Evolutionary conservation across 805 yeast species (phyloP).

Genomic region (Candida jianshihensis): DNA sequence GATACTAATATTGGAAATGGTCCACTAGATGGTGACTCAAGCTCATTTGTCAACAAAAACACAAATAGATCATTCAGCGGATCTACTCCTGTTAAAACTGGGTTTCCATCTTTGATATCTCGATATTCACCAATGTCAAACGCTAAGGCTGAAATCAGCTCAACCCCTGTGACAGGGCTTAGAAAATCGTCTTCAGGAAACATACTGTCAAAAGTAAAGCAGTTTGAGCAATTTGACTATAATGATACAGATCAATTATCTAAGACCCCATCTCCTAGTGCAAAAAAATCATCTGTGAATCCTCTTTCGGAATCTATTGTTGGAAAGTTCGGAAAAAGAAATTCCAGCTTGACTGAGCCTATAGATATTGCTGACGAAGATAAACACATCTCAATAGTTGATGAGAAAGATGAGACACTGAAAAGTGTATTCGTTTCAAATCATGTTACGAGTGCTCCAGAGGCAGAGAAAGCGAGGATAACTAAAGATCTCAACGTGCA

Average conservation of each 20-base stretch:
- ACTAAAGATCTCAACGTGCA: too few species aligned
- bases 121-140: conserved; percentile 12
- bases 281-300: conserved; percentile 8
- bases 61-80: conserved; percentile 1
- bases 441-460: too few species aligned
- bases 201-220: conserved; percentile 26
- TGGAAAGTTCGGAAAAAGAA: conserved; percentile 16
- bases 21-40: too few species aligned
- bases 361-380: neutral
- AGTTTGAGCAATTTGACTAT: conserved; percentile 22
- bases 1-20: conserved; percentile 1
- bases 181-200: conserved; percentile 23
- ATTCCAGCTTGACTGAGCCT: conserved; percentile 7
- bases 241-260: conserved; percentile 1
- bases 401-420: too few species aligned
- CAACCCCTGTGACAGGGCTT: conserved; percentile 7
- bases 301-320: conserved; percentile 16
- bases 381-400: too few species aligned
- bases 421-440: too few species aligned
- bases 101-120: conserved; percentile 10
- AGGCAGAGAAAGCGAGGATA: too few species aligned
- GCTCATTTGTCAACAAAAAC: too few species aligned
- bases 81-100: conserved; percentile 7
- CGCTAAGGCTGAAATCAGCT: neutral
- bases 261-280: conserved; percentile 9